phyloP scores from a whole-genome alignment of 768 basidiomycete species.

The Macrolepiota fuliginosa region DNA sequence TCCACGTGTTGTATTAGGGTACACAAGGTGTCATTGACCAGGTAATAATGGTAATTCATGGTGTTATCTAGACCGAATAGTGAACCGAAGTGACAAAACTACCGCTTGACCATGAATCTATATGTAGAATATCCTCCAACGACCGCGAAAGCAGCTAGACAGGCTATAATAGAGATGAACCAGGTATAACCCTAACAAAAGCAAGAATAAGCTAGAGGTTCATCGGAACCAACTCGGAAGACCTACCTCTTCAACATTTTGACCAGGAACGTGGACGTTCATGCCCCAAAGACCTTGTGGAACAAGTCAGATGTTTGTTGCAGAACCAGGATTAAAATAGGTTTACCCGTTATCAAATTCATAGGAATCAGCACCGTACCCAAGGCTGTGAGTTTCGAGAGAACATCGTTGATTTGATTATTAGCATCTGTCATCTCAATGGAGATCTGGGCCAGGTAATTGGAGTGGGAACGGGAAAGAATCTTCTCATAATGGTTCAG shows the following conservation, averaged over 20 bases:
- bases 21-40: not conserved
- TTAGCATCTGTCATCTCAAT: slow-evolving; percentile 99
- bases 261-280: slow-evolving; percentile 97
- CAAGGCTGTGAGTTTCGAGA: slow-evolving; percentile 94
- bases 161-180: slow-evolving; percentile 86
- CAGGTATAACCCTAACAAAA: slow-evolving; percentile 55
- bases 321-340: not conserved
- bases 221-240: not conserved
- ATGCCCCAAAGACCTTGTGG: slow-evolving; percentile 87
- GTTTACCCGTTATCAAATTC: slow-evolving; percentile 89
- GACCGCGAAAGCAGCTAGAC: slow-evolving; percentile 76
- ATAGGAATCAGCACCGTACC: slow-evolving; percentile 97
- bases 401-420: slow-evolving; percentile 99
- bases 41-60: slow-evolving; percentile 2
- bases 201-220: not conserved
- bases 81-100: slow-evolving; percentile 5
- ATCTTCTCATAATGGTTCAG: slow-evolving; percentile 99
- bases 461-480: slow-evolving; percentile 96
- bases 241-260: slow-evolving; percentile 48
- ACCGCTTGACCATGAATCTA: slow-evolving; percentile 60
- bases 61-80: not conserved
- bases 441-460: slow-evolving; percentile 98
- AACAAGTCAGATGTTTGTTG: not conserved
- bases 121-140: slow-evolving; percentile 81
- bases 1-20: slow-evolving; percentile 7